Conservation (phyloP, 2,329 filamentous ascomycete species). For the Ophiocordyceps camponoti-saundersi region DNA sequence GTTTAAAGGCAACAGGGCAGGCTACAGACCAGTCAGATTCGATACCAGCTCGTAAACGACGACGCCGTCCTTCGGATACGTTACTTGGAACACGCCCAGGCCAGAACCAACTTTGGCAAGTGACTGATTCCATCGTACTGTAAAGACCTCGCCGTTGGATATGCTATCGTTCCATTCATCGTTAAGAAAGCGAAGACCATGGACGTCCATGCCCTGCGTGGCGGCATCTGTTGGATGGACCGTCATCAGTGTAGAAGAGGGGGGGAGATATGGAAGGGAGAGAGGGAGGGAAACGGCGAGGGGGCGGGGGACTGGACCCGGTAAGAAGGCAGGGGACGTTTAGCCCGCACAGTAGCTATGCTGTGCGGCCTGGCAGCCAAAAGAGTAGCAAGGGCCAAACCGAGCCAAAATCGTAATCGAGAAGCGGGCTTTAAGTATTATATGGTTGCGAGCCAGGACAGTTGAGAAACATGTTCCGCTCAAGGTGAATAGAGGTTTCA, state of each 20-base stretch:
- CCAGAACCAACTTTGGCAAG: constrained; percentile 6
- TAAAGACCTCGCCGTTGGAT: constrained; percentile 12
- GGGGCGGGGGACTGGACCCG: not conserved
- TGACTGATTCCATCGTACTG: constrained; percentile 14
- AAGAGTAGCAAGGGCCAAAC: constrained; percentile 1
- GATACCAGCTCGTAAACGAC: constrained; percentile 12
- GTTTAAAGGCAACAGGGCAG: not conserved
- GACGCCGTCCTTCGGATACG: constrained; percentile 13
- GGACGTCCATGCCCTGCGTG: constrained; percentile 5
- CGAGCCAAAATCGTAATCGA: constrained; percentile 3
- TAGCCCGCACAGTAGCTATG: constrained; percentile 2
- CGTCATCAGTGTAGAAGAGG: constrained; percentile 5
- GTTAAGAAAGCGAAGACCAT: constrained; percentile 15
- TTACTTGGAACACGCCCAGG: constrained; percentile 14
- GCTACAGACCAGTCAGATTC: constrained; percentile 13
- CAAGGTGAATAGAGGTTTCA: constrained; percentile 9
- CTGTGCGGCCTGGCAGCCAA: not conserved
- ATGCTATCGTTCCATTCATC: constrained; percentile 17
- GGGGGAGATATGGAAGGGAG: not conserved
- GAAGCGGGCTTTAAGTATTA: constrained; percentile 6
- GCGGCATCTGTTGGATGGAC: constrained; percentile 4
- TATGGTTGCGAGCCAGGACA: constrained; percentile 3
- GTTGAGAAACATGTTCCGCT: constrained; percentile 2
- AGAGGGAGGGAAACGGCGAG: not conserved
- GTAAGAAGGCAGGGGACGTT: no score